A percentile compares a stretch with the other conserved stretches of the same genome.
Evolutionary conservation across 345 rosid species (phyloP).

Genomic region (Balakata baccata): DNA sequence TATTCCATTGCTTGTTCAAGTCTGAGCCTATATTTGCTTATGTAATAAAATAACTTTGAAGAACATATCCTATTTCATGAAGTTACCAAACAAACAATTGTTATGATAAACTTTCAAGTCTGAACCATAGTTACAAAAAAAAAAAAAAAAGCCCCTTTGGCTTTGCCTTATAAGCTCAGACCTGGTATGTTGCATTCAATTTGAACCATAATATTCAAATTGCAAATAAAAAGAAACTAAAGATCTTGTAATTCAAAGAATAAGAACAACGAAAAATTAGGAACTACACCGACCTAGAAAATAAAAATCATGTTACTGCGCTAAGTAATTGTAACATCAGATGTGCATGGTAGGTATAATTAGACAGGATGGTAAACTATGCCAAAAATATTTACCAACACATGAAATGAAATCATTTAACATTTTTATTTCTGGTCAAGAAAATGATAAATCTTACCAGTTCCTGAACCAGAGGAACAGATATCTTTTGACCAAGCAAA

Average conservation of each 20-base stretch:
- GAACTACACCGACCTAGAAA: background rate
- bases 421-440: background rate
- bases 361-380: background rate
- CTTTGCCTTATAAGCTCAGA: background rate
- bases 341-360: background rate
- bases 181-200: background rate
- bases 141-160: background rate
- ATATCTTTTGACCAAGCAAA: conserved; percentile 85
- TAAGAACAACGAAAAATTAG: background rate
- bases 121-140: background rate
- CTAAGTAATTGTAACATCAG: background rate
- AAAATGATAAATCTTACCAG: conserved; percentile 49
- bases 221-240: background rate
- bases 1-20: too few species aligned
- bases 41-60: background rate
- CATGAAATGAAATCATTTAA: background rate
- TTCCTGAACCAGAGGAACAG: conserved; percentile 85
- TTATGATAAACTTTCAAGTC: background rate
- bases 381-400: background rate
- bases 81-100: background rate
- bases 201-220: background rate
- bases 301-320: background rate
- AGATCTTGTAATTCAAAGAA: background rate
- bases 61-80: background rate
- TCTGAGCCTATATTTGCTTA: too few species aligned